These are phyloP conservation scores for Pythium rishiriense DNA, from an alignment of 352 stramenopile genomes.

Conservation along the genomic window DNA sequence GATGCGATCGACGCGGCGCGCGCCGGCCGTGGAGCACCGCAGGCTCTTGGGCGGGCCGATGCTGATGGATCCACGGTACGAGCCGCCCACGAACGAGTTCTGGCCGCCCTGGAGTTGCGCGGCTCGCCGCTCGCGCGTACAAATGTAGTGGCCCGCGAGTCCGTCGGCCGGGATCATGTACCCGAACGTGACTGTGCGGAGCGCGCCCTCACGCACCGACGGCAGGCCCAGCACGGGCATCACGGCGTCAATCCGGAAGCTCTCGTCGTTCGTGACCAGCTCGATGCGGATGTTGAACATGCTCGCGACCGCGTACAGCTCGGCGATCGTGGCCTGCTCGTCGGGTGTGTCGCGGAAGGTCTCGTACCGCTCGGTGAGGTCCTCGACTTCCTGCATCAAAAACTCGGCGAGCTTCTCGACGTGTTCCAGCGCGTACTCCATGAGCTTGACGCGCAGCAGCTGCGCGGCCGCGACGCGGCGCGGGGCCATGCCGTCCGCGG, in stretches of 20 bases:
- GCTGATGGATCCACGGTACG: slow-evolving; percentile 72
- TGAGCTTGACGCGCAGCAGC: slow-evolving; percentile 63
- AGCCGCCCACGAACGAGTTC: slow-evolving; percentile 74
- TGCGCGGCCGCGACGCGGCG: slow-evolving; percentile 66
- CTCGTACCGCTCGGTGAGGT: slow-evolving; percentile 70
- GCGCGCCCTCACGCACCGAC: slow-evolving; percentile 50
- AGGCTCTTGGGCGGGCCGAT: slow-evolving; percentile 64
- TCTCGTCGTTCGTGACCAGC: slow-evolving; percentile 80
- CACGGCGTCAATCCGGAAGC: slow-evolving; percentile 81
- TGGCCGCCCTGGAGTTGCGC: slow-evolving; percentile 35
- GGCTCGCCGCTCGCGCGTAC: slow-evolving; percentile 56
- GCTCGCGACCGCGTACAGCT: slow-evolving; percentile 74
- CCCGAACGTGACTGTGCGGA: slow-evolving; percentile 63
- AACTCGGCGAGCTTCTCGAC: slow-evolving; percentile 57
- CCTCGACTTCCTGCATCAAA: slow-evolving; percentile 71
- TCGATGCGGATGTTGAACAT: slow-evolving; percentile 86
- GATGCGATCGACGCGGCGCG: slow-evolving; percentile 61
- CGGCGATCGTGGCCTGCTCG: slow-evolving; percentile 77
- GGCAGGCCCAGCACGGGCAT: slow-evolving; percentile 60
- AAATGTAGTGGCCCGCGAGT: slow-evolving; percentile 81
- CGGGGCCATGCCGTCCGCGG: slow-evolving; percentile 73
- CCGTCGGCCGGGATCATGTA: slow-evolving; percentile 73
- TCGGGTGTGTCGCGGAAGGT: slow-evolving; percentile 68
- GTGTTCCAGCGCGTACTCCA: slow-evolving; percentile 75
- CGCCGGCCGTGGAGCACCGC: slow-evolving; percentile 40